Evolutionary conservation across 352 stramenopile species (phyloP).

Genomic region (Phytophthora rubi): DNA sequence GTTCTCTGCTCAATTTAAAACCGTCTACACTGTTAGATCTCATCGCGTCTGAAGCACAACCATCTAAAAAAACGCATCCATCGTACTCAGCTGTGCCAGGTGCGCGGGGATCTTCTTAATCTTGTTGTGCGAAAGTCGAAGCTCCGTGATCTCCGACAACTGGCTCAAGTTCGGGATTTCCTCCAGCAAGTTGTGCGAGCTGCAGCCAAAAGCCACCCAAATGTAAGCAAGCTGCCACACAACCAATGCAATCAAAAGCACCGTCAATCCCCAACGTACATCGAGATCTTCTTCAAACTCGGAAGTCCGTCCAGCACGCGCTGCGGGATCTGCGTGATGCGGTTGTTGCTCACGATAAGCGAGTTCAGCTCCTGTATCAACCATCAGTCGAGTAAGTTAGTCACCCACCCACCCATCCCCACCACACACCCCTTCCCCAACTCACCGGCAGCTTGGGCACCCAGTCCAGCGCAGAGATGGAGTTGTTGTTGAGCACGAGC

Average conservation of each 20-base stretch:
- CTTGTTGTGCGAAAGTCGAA: conserved; percentile 85
- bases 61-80: background rate
- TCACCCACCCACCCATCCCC: conserved; percentile 1
- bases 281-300: conserved; percentile 84
- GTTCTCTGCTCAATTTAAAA: conserved; percentile 48
- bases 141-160: conserved; percentile 72
- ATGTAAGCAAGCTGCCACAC: background rate
- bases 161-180: conserved; percentile 73
- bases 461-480: conserved; percentile 85
- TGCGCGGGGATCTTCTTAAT: conserved; percentile 70
- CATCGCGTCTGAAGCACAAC: background rate
- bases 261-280: conserved; percentile 45
- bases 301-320: conserved; percentile 72
- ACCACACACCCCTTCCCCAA: background rate
- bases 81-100: conserved; percentile 69
- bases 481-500: conserved; percentile 87
- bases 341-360: conserved; percentile 87
- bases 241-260: background rate
- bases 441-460: conserved; percentile 66
- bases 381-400: background rate
- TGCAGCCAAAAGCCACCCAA: conserved; percentile 26
- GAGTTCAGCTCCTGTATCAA: conserved; percentile 72
- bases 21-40: conserved; percentile 11
- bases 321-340: conserved; percentile 68
- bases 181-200: conserved; percentile 81